Percentiles rank a stretch among this genome's conserved stretches.
These are phyloP conservation scores for Salvia sclarea DNA, from an alignment of 305 asterid genomes.

Conservation along the genomic window DNA sequence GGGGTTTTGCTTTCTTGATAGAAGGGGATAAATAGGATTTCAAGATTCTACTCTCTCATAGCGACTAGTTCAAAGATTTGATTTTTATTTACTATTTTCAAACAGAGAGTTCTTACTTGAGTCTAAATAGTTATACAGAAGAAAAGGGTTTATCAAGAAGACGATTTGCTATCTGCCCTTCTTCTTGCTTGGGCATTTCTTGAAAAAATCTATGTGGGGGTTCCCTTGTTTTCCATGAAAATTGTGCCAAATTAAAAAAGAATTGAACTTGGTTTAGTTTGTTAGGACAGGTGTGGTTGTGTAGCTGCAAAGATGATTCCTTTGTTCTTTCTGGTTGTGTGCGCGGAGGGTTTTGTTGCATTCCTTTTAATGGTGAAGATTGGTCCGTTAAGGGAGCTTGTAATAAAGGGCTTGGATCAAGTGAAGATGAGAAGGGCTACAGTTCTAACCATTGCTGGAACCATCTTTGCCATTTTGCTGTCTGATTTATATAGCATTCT, in stretches of 20 bases:
- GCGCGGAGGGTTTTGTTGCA: slow-evolving; percentile 76
- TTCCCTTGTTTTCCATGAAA: slow-evolving; percentile 19
- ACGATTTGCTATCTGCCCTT: background rate
- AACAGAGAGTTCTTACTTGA: slow-evolving; percentile 13
- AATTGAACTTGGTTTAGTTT: slow-evolving; percentile 9
- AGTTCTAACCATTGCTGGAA: slow-evolving; percentile 82
- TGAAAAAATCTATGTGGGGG: slow-evolving; percentile 24
- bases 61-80: slow-evolving; percentile 22
- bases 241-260: slow-evolving; percentile 27
- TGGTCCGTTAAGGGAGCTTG: slow-evolving; percentile 86
- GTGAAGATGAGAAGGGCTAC: slow-evolving; percentile 91
- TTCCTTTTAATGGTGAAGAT: slow-evolving; percentile 85
- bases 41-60: slow-evolving; percentile 22
- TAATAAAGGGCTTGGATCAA: slow-evolving; percentile 83
- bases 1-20: slow-evolving; percentile 32
- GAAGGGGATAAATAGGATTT: slow-evolving; percentile 17
- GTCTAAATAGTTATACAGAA: slow-evolving; percentile 5
- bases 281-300: slow-evolving; percentile 3
- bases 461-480: slow-evolving; percentile 69
- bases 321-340: slow-evolving; percentile 77
- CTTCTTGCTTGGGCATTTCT: slow-evolving; percentile 25
- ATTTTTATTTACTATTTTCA: background rate
- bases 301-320: slow-evolving; percentile 70
- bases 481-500: slow-evolving; percentile 76
- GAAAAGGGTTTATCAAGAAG: slow-evolving; percentile 17